Percentiles rank a stretch among this genome's conserved stretches.
Evolutionary conservation across 768 basidiomycete species (phyloP).

Genomic region (Hygrocybe coccinea): DNA sequence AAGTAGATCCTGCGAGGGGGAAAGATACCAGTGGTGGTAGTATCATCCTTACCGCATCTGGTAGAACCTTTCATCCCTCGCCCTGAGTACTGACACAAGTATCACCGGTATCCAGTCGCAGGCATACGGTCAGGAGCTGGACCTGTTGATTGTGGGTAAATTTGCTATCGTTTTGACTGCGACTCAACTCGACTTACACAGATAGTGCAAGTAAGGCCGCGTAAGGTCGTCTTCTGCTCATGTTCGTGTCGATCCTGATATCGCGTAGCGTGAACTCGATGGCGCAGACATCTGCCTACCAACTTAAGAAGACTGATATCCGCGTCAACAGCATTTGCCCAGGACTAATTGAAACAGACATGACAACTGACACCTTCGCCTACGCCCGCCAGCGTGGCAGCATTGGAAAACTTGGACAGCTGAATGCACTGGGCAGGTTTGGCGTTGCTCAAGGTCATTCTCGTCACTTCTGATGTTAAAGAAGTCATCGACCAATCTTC

Average conservation of each 20-base stretch:
- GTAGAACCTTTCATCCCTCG: conserved; percentile 35
- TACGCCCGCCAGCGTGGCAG: conserved; percentile 71
- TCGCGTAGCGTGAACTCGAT: conserved; percentile 73
- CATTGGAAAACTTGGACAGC: conserved; percentile 70
- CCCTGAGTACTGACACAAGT: neutral
- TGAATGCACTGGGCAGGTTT: conserved; percentile 80
- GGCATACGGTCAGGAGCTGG: conserved; percentile 82
- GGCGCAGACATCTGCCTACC: conserved; percentile 76
- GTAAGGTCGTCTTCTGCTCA: conserved; percentile 40
- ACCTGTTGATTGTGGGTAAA: conserved; percentile 65
- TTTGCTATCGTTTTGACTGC: conserved; percentile 13
- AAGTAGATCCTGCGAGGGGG: conserved; percentile 58
- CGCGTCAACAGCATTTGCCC: conserved; percentile 90
- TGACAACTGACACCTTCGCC: conserved; percentile 78
- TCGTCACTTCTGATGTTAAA: conserved; percentile 7
- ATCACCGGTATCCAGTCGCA: conserved; percentile 49
- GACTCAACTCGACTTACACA: conserved; percentile 22
- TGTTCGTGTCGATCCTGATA: neutral
- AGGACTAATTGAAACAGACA: conserved; percentile 89
- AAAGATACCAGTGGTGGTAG: conserved; percentile 72
- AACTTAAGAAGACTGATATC: conserved; percentile 75
- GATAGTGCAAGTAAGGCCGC: conserved; percentile 94
- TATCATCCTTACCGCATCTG: conserved; percentile 83
- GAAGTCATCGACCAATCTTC: conserved; percentile 9
- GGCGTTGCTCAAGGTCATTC: conserved; percentile 71